Base-by-base conservation (phyloP, 257 asterid genomes). In the Solanum etuberosum region DNA sequence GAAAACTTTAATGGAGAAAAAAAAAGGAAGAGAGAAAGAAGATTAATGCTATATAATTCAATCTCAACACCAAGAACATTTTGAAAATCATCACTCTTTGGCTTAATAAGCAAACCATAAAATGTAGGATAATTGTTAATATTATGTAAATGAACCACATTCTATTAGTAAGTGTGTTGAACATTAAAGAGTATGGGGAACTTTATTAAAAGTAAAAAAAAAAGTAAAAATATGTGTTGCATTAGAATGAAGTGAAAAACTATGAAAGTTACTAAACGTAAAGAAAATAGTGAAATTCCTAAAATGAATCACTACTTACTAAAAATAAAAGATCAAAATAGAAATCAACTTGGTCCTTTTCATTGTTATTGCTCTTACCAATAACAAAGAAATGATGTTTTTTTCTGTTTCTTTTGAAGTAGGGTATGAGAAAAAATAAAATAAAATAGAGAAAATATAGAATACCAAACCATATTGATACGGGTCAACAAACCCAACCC, bases 401-500 rank as follows among this genome's bases (percentile, higher is more conserved):
- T 48, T 48, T n/a, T 27, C 11, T 25, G 18, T 46, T 29, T 80
- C 11, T 18, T 80, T 80, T 80, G 23, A 43, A 16, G 84, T 46
- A 35, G 42, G 67, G 18, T 48, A 25, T 80, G 37, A 25, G 5
- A 27, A 20, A 63, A 59, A 34, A 32, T 2, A 6, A n/a, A 23
- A 78, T 25, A 4, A 1, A 46, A 46, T 7, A 31, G 14, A 83
- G 27, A 10, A 31, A 88, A 18, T 54, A 54, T 18, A 54, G 80
- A 83, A 21, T 21, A 83, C 9, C n/a, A 40, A 76, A 40, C 54
- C 54, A 89, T 80, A 61, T 65, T 35, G 6, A 87, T 80, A 63
- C 68, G 71, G 20, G 90, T 84, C 86, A 84, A 85, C 89, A 87
- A 86, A 86, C 59, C 87, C 87, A 67, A 78, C 82, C 25, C 83